phyloP scores from a whole-genome alignment of 305 asterid genomes.

The Fraxinus velutina region DNA sequence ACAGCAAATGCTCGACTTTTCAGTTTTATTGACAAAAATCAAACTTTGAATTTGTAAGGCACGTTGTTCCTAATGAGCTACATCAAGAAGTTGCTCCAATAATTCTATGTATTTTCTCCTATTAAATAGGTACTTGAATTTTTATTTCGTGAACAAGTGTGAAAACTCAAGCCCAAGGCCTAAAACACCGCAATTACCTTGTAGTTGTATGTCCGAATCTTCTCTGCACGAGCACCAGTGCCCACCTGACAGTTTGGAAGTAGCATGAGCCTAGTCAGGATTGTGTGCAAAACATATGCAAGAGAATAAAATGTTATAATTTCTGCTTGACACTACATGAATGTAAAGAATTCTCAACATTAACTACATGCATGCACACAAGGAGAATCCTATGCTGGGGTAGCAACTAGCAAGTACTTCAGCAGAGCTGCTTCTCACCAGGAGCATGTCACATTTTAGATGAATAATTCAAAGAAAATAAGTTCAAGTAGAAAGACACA shows the following conservation, averaged over 20 bases:
- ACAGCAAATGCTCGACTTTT: background rate
- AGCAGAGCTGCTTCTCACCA: background rate
- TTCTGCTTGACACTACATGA: background rate
- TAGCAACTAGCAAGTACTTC: background rate
- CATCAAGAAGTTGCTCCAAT: constrained; percentile 1
- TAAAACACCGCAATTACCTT: constrained; percentile 50
- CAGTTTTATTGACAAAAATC: background rate
- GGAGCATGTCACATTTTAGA: background rate
- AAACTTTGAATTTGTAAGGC: background rate
- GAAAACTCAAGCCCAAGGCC: constrained; percentile 16
- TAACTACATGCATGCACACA: background rate
- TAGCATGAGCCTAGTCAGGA: constrained; percentile 20
- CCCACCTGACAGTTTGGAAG: constrained; percentile 67
- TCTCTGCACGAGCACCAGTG: constrained; percentile 93
- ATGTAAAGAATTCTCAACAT: background rate
- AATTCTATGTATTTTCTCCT: background rate
- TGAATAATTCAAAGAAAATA: background rate
- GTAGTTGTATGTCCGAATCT: constrained; percentile 89
- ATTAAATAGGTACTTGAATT: background rate
- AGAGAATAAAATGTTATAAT: constrained; percentile 1
- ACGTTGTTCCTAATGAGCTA: background rate
- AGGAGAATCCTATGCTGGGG: background rate
- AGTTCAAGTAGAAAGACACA: background rate
- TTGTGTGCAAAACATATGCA: background rate
- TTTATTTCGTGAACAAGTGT: constrained; percentile 3